Evolutionary conservation across 495 filamentous ascomycete species (phyloP).

Genomic region (Pseudevernia furfuracea): DNA sequence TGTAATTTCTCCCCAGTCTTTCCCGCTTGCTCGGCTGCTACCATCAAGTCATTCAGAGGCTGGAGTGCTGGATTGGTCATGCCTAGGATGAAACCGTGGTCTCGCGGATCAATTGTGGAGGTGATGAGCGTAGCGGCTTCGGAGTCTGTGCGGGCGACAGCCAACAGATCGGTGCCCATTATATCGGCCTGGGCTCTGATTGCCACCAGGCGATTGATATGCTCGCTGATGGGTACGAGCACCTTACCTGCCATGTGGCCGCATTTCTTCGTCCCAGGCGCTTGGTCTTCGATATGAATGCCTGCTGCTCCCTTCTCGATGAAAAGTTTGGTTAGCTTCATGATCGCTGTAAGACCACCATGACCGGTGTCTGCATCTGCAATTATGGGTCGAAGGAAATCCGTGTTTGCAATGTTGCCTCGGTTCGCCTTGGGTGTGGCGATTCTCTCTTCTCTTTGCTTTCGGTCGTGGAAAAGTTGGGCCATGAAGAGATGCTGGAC

Average conservation of each 20-base stretch:
- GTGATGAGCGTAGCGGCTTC: slow-evolving; percentile 97
- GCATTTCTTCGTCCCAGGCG: slow-evolving; percentile 97
- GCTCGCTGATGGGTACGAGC: slow-evolving; percentile 91
- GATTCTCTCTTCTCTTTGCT: slow-evolving; percentile 91
- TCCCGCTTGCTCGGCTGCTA: slow-evolving; percentile 72
- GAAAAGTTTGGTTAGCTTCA: slow-evolving; percentile 99
- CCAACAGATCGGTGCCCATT: slow-evolving; percentile 88
- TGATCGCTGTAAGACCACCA: slow-evolving; percentile 91
- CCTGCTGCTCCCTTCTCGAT: slow-evolving; percentile 94
- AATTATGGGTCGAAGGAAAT: slow-evolving; percentile 93
- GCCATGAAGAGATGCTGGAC: slow-evolving; percentile 95
- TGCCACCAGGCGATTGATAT: slow-evolving; percentile 95
- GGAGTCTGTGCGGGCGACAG: slow-evolving; percentile 90
- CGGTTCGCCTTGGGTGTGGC: slow-evolving; percentile 68
- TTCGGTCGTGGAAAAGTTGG: slow-evolving; percentile 98
- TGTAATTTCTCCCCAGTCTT: slow-evolving; percentile 77
- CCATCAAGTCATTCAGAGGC: slow-evolving; percentile 85
- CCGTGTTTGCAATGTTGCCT: slow-evolving; percentile 66
- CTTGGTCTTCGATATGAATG: slow-evolving; percentile 98
- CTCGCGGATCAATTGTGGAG: slow-evolving; percentile 87
- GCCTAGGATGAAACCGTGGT: slow-evolving; percentile 90
- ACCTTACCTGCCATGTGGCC: slow-evolving; percentile 99
- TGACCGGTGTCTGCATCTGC: slow-evolving; percentile 97
- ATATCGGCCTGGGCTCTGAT: slow-evolving; percentile 98
- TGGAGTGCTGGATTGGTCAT: slow-evolving; percentile 76